Evolutionary conservation across 2,329 filamentous ascomycete species (phyloP).

Genomic region (Trichophyton rubrum): DNA sequence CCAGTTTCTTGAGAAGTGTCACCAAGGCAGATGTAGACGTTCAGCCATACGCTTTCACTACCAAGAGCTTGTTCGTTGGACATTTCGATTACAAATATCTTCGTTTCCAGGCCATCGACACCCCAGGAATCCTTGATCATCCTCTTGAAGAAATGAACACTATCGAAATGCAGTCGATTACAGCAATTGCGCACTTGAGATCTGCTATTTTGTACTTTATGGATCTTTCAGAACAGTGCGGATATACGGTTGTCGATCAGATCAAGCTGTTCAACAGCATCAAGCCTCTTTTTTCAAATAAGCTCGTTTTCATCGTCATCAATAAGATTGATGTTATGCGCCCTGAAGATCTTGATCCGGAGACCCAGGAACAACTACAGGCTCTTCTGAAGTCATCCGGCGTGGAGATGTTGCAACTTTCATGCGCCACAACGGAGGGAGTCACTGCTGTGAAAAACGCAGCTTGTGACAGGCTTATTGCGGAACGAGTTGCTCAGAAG

Average conservation of each 20-base stretch:
- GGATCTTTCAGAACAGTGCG: conserved; percentile 93
- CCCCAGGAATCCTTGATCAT: conserved; percentile 95
- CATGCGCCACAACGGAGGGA: conserved; percentile 88
- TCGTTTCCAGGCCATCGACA: conserved; percentile 87
- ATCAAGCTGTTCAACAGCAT: conserved; percentile 93
- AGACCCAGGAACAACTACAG: conserved; percentile 65
- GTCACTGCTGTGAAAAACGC: conserved; percentile 92
- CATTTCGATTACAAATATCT: conserved; percentile 97
- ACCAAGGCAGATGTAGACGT: conserved; percentile 92
- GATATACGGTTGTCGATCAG: conserved; percentile 84
- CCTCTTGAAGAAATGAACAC: conserved; percentile 99
- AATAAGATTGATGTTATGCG: conserved; percentile 95
- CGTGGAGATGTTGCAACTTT: conserved; percentile 84
- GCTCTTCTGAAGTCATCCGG: conserved; percentile 72
- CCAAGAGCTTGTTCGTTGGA: conserved; percentile 91
- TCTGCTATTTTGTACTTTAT: conserved; percentile 97
- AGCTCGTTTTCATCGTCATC: conserved; percentile 89
- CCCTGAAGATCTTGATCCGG: conserved; percentile 73
- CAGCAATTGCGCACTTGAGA: conserved; percentile 89
- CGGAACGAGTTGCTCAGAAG: conserved; percentile 88
- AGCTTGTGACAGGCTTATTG: conserved; percentile 83
- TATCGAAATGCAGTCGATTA: conserved; percentile 98
- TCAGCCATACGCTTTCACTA: conserved; percentile 97
- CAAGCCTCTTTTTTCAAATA: conserved; percentile 93
- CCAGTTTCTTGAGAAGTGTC: conserved; percentile 83